Percentiles rank a stretch among this genome's conserved stretches.
phyloP scores from a whole-genome alignment of 495 filamentous ascomycete genomes.

The Tuber calosporum region DNA sequence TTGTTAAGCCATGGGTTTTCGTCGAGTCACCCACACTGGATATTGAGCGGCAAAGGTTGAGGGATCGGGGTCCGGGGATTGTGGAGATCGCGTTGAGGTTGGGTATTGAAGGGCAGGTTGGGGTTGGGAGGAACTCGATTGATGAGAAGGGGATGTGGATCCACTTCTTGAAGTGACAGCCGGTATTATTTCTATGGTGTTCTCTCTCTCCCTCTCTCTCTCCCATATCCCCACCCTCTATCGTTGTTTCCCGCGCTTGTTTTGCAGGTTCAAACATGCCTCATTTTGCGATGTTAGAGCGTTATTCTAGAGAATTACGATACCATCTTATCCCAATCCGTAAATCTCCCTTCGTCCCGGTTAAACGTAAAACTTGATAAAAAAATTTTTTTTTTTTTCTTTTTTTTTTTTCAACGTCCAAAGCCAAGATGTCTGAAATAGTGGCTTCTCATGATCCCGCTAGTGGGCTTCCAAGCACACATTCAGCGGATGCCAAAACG shows the following conservation, averaged over 20 bases:
- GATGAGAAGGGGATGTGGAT: slow-evolving; percentile 41
- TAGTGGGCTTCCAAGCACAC: too few species aligned
- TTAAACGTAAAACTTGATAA: neutral
- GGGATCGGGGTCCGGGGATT: slow-evolving; percentile 34
- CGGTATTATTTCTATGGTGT: neutral
- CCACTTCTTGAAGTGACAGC: slow-evolving; percentile 38
- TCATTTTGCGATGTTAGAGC: neutral
- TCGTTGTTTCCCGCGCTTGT: neutral
- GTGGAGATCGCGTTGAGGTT: slow-evolving; percentile 41
- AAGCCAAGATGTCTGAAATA: neutral
- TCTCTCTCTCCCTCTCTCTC: neutral
- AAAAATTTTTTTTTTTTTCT: too few species aligned
- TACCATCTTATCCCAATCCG: neutral
- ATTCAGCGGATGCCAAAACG: too few species aligned
- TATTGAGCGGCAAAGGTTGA: slow-evolving; percentile 31
- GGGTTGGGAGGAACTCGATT: slow-evolving; percentile 32
- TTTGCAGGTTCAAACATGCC: neutral
- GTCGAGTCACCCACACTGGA: slow-evolving; percentile 35
- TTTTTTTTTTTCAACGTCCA: neutral
- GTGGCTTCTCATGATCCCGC: too few species aligned
- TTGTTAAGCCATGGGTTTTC: slow-evolving; percentile 38
- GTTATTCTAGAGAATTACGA: neutral
- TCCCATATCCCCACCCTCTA: too few species aligned
- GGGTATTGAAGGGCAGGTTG: slow-evolving; percentile 33
- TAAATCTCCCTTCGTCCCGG: neutral